phyloP scores from a whole-genome alignment of 1,284 basidiomycete species.

The Rhodotorula sp. region DNA sequence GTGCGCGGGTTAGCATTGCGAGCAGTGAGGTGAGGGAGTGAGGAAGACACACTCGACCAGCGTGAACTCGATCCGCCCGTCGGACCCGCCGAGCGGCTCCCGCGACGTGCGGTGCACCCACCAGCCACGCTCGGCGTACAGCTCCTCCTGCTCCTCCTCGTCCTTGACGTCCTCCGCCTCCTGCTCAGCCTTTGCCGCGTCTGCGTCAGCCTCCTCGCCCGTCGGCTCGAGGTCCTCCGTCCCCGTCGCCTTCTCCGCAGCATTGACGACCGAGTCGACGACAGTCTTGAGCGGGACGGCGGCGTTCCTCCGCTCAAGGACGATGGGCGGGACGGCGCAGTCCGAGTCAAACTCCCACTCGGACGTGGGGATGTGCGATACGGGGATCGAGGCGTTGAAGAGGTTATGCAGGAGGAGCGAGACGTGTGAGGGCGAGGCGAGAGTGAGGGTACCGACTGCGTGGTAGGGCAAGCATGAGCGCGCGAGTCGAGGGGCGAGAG shows the following conservation, averaged over 20 bases:
- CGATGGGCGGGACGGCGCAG: slow-evolving; percentile 37
- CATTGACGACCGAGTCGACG: slow-evolving; percentile 40
- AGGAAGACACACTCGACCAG: slow-evolving; percentile 74
- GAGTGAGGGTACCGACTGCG: slow-evolving; percentile 78
- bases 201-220: slow-evolving; percentile 14
- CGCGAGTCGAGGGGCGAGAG: not conserved
- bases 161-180: slow-evolving; percentile 16
- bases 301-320: slow-evolving; percentile 16
- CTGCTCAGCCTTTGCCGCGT: slow-evolving; percentile 6
- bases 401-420: slow-evolving; percentile 89
- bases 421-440: slow-evolving; percentile 91
- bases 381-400: slow-evolving; percentile 95
- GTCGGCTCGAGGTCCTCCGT: slow-evolving; percentile 20
- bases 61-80: slow-evolving; percentile 77
- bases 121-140: slow-evolving; percentile 57
- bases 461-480: slow-evolving; percentile 9
- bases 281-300: slow-evolving; percentile 11
- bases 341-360: slow-evolving; percentile 84
- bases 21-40: slow-evolving; percentile 58
- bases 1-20: slow-evolving; percentile 54
- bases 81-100: slow-evolving; percentile 68
- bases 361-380: slow-evolving; percentile 81
- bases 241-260: slow-evolving; percentile 40
- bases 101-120: slow-evolving; percentile 79
- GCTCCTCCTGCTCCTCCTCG: slow-evolving; percentile 41